A percentile compares a stretch with the other conserved stretches of the same genome.
phyloP scores from a whole-genome alignment of 2,329 filamentous ascomycete genomes.

The Aureobasidium sp. region DNA sequence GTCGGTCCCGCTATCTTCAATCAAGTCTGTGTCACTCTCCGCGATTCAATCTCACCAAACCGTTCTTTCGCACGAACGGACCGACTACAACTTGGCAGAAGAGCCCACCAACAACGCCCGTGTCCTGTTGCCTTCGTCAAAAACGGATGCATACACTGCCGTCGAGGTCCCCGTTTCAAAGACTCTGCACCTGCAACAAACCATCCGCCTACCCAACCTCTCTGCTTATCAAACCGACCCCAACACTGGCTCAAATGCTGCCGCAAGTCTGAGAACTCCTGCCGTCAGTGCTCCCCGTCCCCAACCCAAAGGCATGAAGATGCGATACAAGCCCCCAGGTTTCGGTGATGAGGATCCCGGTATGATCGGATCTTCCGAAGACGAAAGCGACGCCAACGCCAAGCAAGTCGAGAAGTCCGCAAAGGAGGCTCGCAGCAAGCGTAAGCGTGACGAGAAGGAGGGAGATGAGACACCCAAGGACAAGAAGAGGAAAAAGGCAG shows the following conservation, averaged over 20 bases:
- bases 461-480: conserved; percentile 28
- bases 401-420: conserved; percentile 16
- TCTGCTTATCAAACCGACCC: conserved; percentile 32
- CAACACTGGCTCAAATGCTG: conserved; percentile 31
- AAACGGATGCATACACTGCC: conserved; percentile 21
- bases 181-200: conserved; percentile 57
- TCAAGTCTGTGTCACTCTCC: conserved; percentile 57
- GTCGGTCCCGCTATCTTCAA: conserved; percentile 57
- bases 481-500: conserved; percentile 29
- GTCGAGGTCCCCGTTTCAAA: conserved; percentile 44
- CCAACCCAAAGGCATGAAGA: conserved; percentile 59
- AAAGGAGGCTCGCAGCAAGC: conserved; percentile 25
- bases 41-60: conserved; percentile 44
- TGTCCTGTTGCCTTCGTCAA: conserved; percentile 19
- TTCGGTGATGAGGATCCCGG: conserved; percentile 38
- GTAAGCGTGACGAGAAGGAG: conserved; percentile 28
- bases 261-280: conserved; percentile 36
- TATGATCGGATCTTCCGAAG: conserved; percentile 35
- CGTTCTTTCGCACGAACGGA: conserved; percentile 54
- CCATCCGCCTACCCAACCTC: conserved; percentile 45
- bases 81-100: conserved; percentile 43
- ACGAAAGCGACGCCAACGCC: conserved; percentile 27
- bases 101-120: conserved; percentile 13
- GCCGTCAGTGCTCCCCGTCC: conserved; percentile 47
- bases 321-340: conserved; percentile 61